Percentiles rank a stretch among this genome's conserved stretches.
Evolutionary conservation across 495 filamentous ascomycete species (phyloP).

Genomic region (Neurospora pannonica): DNA sequence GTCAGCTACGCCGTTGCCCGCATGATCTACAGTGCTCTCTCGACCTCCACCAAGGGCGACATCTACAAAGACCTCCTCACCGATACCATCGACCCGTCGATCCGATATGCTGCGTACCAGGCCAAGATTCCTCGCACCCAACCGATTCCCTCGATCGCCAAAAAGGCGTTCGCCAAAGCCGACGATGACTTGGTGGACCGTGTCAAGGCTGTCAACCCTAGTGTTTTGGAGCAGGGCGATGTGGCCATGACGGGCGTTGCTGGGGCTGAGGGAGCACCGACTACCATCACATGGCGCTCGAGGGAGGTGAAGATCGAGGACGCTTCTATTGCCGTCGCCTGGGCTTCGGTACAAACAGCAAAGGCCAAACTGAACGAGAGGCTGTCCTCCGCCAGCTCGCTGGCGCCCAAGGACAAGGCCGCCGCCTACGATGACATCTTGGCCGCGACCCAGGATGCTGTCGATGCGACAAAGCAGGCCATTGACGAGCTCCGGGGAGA

Average conservation of each 20-base stretch:
- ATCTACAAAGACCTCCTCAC: conserved; percentile 76
- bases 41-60: conserved; percentile 50
- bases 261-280: conserved; percentile 52
- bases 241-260: conserved; percentile 42
- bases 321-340: conserved; percentile 74
- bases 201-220: conserved; percentile 64
- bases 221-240: conserved; percentile 55
- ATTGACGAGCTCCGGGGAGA: conserved; percentile 83
- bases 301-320: conserved; percentile 85
- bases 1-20: conserved; percentile 63
- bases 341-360: conserved; percentile 47
- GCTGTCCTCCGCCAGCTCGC: conserved; percentile 47
- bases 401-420: conserved; percentile 50
- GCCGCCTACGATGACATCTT: conserved; percentile 89
- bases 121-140: conserved; percentile 73
- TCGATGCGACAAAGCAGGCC: conserved; percentile 83
- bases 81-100: conserved; percentile 82
- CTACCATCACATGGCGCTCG: conserved; percentile 78
- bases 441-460: conserved; percentile 84
- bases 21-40: conserved; percentile 72
- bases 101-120: conserved; percentile 91
- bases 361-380: conserved; percentile 48
- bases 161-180: conserved; percentile 58
- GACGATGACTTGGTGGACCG: conserved; percentile 52
- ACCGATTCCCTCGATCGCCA: conserved; percentile 66